Percentiles rank a stretch among this genome's conserved stretches.
Conservation (phyloP, 2,329 filamentous ascomycete genomes). For the Pseudonectria foliicola region DNA sequence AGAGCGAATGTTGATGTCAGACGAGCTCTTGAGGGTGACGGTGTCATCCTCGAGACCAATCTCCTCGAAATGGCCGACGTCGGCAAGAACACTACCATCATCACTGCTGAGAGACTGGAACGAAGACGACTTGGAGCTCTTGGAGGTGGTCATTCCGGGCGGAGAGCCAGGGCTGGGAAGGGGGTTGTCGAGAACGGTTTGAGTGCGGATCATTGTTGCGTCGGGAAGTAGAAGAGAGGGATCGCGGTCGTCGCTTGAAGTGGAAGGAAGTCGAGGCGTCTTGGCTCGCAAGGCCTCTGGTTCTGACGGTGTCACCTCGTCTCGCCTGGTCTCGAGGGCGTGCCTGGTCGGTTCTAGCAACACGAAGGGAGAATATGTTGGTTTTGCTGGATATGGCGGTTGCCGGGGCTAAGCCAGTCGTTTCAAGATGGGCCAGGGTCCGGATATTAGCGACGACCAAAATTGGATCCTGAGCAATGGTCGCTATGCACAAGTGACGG, state of each 20-base stretch:
- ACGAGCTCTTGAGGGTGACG: constrained; percentile 43
- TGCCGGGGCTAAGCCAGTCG: constrained; percentile 16
- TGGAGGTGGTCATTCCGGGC: constrained; percentile 67
- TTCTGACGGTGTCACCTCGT: neutral
- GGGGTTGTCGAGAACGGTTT: constrained; percentile 20
- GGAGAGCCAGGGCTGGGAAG: constrained; percentile 30
- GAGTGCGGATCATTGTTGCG: constrained; percentile 31
- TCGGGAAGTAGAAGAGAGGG: constrained; percentile 14
- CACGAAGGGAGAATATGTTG: too few species aligned
- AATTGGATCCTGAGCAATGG: too few species aligned
- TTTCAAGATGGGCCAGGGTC: constrained; percentile 22
- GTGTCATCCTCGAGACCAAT: constrained; percentile 70
- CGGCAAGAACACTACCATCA: constrained; percentile 61
- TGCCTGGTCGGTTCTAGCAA: neutral
- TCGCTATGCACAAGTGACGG: constrained; percentile 6
- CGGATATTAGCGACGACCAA: neutral
- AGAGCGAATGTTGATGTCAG: constrained; percentile 34
- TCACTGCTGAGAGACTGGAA: constrained; percentile 74
- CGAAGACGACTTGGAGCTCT: constrained; percentile 86
- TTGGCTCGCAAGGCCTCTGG: constrained; percentile 8
- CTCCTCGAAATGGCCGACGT: constrained; percentile 84
- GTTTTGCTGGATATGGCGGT: constrained; percentile 20
- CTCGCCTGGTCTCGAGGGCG: neutral
- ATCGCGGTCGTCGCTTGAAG: constrained; percentile 6
- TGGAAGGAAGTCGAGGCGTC: constrained; percentile 12